A percentile compares a stretch with the other conserved stretches of the same genome.
Conservation (phyloP, 2,329 filamentous ascomycete genomes). For the Trichoderma sp. region DNA sequence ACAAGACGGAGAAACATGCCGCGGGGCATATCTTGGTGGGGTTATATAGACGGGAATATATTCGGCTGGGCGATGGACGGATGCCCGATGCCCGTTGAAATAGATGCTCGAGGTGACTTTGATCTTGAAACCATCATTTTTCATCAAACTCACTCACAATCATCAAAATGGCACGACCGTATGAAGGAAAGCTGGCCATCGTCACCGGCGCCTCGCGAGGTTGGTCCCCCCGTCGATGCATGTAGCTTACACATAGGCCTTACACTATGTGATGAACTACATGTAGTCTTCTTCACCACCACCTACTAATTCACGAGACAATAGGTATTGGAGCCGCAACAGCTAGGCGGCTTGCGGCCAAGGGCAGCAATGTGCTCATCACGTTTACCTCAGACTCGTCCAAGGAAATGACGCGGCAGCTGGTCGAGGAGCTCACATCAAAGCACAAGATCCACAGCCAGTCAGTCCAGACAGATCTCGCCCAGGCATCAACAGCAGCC, state of each 20-base stretch:
- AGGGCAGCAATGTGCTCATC: constrained; percentile 58
- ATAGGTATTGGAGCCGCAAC: constrained; percentile 56
- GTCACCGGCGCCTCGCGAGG: constrained; percentile 37
- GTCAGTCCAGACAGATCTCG: constrained; percentile 33
- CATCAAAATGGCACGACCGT: constrained; percentile 26
- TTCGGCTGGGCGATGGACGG: not conserved
- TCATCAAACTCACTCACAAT: not conserved
- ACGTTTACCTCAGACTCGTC: constrained; percentile 60
- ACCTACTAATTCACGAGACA: not conserved
- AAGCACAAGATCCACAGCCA: constrained; percentile 39
- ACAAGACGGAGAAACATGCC: not conserved
- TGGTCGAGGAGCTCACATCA: constrained; percentile 46
- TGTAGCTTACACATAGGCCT: not conserved
- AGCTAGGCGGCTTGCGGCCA: constrained; percentile 55
- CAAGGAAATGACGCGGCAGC: constrained; percentile 43
- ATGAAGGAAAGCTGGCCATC: constrained; percentile 35
- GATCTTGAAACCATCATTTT: not conserved
- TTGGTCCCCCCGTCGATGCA: constrained; percentile 17
- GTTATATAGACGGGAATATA: constrained; percentile 2
- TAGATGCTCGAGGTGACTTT: not conserved
- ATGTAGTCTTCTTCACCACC: not conserved
- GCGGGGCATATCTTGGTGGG: constrained; percentile 6
- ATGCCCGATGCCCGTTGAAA: not conserved
- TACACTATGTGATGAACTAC: not conserved
- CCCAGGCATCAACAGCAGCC: constrained; percentile 27